phyloP scores from a whole-genome alignment of 2,329 filamentous ascomycete species.

The Emericellopsis cladophorae region DNA sequence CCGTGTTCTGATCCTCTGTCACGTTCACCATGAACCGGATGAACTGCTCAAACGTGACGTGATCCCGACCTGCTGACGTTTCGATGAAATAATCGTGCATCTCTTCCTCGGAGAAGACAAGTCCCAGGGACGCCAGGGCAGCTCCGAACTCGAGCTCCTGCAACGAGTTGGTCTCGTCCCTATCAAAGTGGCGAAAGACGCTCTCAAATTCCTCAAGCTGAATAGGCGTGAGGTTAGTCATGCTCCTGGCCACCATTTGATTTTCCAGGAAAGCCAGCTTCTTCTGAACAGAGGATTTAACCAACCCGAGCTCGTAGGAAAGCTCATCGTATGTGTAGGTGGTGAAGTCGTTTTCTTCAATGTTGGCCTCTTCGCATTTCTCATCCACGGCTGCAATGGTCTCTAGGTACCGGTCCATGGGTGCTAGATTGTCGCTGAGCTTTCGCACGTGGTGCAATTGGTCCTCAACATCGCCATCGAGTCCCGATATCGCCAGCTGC shows the following conservation, averaged over 20 bases:
- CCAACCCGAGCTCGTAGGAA: constrained; percentile 81
- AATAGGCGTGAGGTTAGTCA: constrained; percentile 97
- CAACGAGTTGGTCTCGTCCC: constrained; percentile 79
- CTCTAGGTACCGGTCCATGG: constrained; percentile 81
- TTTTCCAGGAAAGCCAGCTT: constrained; percentile 96
- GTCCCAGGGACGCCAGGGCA: constrained; percentile 81
- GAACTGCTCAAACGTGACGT: constrained; percentile 95
- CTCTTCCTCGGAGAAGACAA: constrained; percentile 94
- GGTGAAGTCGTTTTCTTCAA: constrained; percentile 99
- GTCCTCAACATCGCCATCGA: constrained; percentile 94
- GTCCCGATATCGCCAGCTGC: constrained; percentile 86
- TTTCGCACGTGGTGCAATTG: constrained; percentile 79
- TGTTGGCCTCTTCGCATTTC: constrained; percentile 91
- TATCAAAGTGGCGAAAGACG: constrained; percentile 95
- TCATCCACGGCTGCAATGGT: constrained; percentile 77
- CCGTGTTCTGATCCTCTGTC: constrained; percentile 96
- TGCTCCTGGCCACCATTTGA: constrained; percentile 93
- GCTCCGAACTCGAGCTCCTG: constrained; percentile 94
- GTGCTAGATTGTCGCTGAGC: constrained; percentile 73
- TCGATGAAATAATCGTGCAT: constrained; percentile 93
- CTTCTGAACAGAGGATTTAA: constrained; percentile 86
- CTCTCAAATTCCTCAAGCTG: constrained; percentile 98
- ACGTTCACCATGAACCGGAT: constrained; percentile 99
- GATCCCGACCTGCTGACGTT: constrained; percentile 65
- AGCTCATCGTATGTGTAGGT: constrained; percentile 97